Evolutionary conservation across 345 rosid genomes (phyloP), one percentile per base, ranked within the genome.

Genomic region (Mangifera indica): DNA sequence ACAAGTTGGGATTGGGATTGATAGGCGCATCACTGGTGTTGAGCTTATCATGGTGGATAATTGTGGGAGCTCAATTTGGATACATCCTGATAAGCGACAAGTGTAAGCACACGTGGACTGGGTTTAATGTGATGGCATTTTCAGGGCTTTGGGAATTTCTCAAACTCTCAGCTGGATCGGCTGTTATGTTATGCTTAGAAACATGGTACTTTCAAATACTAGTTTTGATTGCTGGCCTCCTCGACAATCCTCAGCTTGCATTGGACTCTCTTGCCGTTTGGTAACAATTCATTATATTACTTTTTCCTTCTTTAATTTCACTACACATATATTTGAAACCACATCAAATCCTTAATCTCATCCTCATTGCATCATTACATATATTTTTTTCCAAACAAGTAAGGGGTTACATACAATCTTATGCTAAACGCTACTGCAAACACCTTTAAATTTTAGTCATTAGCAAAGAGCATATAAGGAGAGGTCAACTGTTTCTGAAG

Each of bases 111-210:
- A 88, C 98, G 12, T 93, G 98, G 98, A 80, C 26, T 29, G 97
- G 97, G 18, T 64, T 88, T 7, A 81, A 81, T 17, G 66, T 72
- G 64, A 81, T 76, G 69, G 90, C 98, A 13, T 88, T 89, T 70
- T 78, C 81, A 10, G 98, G 96, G 25, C 75, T 91, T 13, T 84
- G 89, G 89, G 88, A 81, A n/a, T 91, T 93, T 60, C 72, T 91
- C 5, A 87, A 84, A 70, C 67, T 93, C 3, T 91, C 97, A 2
- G 70, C 84, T 49, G 94, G 87, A 0, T 93, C 98, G 0, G 97
- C 97, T 0, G 93, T 93, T 49, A 91, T 93, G 98, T 74, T 93
- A 14, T 93, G 98, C 84, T 71, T 93, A 61, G 98, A 93, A 73
- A 88, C 89, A 9, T 93, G 98, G 98, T 93, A 93, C 61, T 81